Percentiles rank a stretch among this genome's conserved stretches.
Conservation (phyloP, 345 rosid genomes). For the Dipteronia sinensis region DNA sequence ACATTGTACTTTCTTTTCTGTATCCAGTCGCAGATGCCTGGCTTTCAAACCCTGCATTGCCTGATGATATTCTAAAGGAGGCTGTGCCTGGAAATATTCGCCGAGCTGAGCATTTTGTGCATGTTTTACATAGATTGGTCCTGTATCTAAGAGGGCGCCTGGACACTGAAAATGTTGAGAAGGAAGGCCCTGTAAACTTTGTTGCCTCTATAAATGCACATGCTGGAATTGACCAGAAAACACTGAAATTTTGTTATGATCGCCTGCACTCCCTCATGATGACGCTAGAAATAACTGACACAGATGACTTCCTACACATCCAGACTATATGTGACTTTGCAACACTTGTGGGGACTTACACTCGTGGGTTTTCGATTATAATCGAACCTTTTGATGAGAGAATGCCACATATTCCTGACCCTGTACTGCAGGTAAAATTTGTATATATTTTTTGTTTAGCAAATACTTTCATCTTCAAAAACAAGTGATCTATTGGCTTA, state of each 20-base stretch:
- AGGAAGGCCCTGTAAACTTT: conserved; percentile 91
- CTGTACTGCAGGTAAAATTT: conserved; percentile 78
- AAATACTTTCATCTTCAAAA: background rate
- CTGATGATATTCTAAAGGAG: conserved; percentile 91
- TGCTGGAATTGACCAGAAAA: conserved; percentile 95
- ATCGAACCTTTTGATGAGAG: conserved; percentile 97
- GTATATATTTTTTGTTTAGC: conserved; percentile 13
- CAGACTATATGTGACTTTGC: conserved; percentile 97
- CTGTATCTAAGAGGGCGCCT: conserved; percentile 76
- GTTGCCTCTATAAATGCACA: conserved; percentile 66
- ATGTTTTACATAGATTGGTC: conserved; percentile 85
- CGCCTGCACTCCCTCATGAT: conserved; percentile 94
- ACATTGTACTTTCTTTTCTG: background rate
- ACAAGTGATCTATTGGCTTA: background rate
- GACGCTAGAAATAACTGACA: conserved; percentile 93
- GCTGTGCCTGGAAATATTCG: conserved; percentile 99
- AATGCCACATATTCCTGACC: conserved; percentile 98
- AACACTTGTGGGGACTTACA: conserved; percentile 90
- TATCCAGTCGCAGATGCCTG: conserved; percentile 71
- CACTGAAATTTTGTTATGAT: conserved; percentile 93
- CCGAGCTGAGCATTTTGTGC: conserved; percentile 92
- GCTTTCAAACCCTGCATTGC: conserved; percentile 99
- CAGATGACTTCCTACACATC: conserved; percentile 91
- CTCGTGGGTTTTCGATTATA: conserved; percentile 91
- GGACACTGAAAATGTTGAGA: conserved; percentile 86